These are phyloP conservation scores for Alternaria sp. DNA, from an alignment of 2,329 filamentous ascomycete species.

Conservation along the genomic window DNA sequence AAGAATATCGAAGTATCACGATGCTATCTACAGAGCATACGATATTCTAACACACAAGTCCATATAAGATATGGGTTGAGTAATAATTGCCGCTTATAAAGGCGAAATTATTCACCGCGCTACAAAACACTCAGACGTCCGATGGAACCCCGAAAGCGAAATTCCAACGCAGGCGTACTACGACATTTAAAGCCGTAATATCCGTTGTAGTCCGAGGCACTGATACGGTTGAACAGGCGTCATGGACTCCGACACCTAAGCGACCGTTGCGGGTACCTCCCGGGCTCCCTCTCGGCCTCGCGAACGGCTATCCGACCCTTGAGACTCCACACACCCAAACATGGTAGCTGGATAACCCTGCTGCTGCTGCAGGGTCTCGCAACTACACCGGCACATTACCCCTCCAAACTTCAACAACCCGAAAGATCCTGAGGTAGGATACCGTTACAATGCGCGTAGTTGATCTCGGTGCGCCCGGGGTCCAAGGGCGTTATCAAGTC, in stretches of 20 bases:
- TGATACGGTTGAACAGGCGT: neutral
- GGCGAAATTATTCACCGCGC: neutral
- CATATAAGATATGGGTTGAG: too few species aligned
- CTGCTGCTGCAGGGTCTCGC: neutral
- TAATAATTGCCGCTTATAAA: neutral
- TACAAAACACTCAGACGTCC: neutral
- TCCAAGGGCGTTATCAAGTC: constrained; percentile 44
- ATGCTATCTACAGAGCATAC: too few species aligned
- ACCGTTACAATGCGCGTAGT: constrained; percentile 34
- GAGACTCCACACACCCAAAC: neutral
- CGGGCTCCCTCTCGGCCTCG: neutral
- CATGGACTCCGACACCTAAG: neutral
- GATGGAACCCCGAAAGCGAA: neutral
- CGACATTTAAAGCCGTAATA: neutral
- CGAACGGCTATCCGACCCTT: neutral
- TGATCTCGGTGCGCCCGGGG: constrained; percentile 43
- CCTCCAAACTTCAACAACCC: neutral
- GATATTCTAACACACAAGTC: too few species aligned
- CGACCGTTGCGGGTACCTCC: constrained; percentile 6
- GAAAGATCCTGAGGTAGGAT: neutral
- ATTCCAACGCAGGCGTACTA: neutral
- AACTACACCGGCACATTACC: neutral
- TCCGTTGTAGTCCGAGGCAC: neutral
- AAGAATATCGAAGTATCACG: too few species aligned
- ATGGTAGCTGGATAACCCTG: neutral